Conservation (phyloP, 2,329 filamentous ascomycete genomes). For the Xylaria sp. region DNA sequence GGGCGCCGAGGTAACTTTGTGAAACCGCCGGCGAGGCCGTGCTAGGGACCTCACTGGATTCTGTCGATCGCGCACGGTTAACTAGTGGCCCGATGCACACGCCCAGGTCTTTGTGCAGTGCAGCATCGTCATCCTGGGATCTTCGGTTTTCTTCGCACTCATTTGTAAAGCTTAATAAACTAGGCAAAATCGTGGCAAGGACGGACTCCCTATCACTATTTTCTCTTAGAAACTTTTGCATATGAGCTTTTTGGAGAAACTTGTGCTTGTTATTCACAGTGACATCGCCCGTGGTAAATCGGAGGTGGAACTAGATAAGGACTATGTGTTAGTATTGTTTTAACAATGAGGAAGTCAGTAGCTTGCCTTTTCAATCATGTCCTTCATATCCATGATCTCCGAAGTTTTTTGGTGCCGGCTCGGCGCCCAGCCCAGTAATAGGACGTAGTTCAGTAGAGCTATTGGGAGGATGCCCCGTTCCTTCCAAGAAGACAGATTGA, state of each 20-base stretch:
- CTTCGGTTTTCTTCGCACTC: conserved; percentile 33
- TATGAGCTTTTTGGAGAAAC: conserved; percentile 69
- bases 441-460: conserved; percentile 80
- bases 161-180: conserved; percentile 25
- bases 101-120: conserved; percentile 16
- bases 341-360: not conserved
- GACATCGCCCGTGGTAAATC: conserved; percentile 91
- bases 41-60: not conserved
- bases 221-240: conserved; percentile 29
- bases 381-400: conserved; percentile 76
- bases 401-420: conserved; percentile 57
- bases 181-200: conserved; percentile 29
- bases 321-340: conserved; percentile 2
- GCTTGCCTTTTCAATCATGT: conserved; percentile 75
- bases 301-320: conserved; percentile 74
- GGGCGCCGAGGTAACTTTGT: conserved; percentile 33
- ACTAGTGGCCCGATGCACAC: conserved; percentile 35
- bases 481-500: conserved; percentile 62
- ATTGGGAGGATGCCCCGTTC: conserved; percentile 58
- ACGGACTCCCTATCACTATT: conserved; percentile 7
- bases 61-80: not conserved
- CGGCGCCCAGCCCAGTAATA: conserved; percentile 83
- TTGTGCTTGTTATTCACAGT: conserved; percentile 84
- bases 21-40: conserved; percentile 19
- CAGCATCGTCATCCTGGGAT: not conserved